Evolutionary conservation across 169 alveolate genomes (phyloP).

Genomic region (Plasmodium knowlesi): DNA sequence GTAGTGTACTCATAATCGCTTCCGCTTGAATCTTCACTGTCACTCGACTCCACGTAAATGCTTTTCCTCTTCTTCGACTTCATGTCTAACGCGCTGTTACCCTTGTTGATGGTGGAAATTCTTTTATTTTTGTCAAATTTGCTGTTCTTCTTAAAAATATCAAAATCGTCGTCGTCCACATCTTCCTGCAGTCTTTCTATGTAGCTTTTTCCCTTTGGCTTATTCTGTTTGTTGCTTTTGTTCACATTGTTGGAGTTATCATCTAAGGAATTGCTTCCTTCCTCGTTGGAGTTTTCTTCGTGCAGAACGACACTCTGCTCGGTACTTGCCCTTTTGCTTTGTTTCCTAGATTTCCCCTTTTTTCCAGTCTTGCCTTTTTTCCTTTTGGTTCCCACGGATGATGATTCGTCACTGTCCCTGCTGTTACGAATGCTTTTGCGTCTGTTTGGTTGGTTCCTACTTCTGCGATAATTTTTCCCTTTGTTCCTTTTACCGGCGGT

Average conservation of each 20-base stretch:
- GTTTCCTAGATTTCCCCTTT: not conserved
- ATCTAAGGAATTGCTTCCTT: not conserved
- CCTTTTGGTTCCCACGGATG: not conserved
- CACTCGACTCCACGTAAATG: constrained; percentile 50
- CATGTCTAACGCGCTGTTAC: constrained; percentile 1
- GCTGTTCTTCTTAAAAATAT: constrained; percentile 48
- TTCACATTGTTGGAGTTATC: not conserved
- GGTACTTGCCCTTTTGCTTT: not conserved
- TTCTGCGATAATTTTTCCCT: not conserved
- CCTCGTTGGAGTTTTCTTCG: not conserved
- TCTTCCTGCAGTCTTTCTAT: constrained; percentile 42
- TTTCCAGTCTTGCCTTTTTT: not conserved
- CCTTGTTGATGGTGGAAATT: constrained; percentile 20
- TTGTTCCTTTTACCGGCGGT: not conserved
- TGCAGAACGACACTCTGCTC: not conserved
- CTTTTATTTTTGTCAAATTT: constrained; percentile 55
- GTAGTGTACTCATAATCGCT: constrained; percentile 64
- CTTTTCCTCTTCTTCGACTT: constrained; percentile 60
- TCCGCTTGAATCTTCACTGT: constrained; percentile 48
- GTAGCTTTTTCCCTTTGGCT: constrained; percentile 31
- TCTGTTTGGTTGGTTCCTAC: not conserved
- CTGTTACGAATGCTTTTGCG: not conserved
- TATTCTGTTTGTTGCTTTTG: not conserved
- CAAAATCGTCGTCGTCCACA: constrained; percentile 73
- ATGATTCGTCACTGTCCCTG: not conserved